A percentile compares a stretch with the other conserved stretches of the same genome.
Evolutionary conservation across 108 stramenopile species (phyloP).

Genomic region (Pseudonitzschia pungens): DNA sequence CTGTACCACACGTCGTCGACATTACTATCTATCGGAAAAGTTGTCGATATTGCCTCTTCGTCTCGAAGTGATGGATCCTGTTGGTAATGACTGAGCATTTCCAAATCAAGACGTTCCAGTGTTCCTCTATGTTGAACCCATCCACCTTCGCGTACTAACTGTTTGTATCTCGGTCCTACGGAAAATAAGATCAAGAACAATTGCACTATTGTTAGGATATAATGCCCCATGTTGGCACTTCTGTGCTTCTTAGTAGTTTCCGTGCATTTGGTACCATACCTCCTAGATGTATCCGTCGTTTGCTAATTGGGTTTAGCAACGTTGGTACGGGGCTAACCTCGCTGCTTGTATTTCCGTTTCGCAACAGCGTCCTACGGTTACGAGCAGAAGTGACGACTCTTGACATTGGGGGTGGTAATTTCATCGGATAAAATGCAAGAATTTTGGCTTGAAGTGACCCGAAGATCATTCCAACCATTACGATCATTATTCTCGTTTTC

Average conservation of each 20-base stretch:
- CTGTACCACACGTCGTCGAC: slow-evolving; percentile 12
- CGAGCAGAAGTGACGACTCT: neutral
- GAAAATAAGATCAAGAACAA: neutral
- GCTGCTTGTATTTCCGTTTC: neutral
- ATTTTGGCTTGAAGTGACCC: neutral
- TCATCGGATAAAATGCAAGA: neutral
- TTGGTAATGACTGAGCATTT: slow-evolving; percentile 8
- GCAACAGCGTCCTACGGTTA: neutral
- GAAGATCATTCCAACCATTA: neutral
- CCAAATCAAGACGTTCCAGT: slow-evolving; percentile 4
- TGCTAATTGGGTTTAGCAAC: slow-evolving; percentile 4
- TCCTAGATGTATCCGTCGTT: slow-evolving; percentile 14
- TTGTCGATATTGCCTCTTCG: neutral
- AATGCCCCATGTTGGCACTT: no score
- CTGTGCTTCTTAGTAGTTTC: neutral
- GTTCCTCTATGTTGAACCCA: slow-evolving; percentile 14
- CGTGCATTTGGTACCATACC: neutral
- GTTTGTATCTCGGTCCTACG: slow-evolving; percentile 6
- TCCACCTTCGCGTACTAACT: slow-evolving; percentile 8
- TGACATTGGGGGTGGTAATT: neutral
- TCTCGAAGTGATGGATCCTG: neutral
- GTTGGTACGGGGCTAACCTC: neutral
- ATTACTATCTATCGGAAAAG: neutral
- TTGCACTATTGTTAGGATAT: neutral
- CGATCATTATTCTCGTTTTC: neutral